phyloP scores from a whole-genome alignment of 495 filamentous ascomycete species.

The Xylaria intraflava region DNA sequence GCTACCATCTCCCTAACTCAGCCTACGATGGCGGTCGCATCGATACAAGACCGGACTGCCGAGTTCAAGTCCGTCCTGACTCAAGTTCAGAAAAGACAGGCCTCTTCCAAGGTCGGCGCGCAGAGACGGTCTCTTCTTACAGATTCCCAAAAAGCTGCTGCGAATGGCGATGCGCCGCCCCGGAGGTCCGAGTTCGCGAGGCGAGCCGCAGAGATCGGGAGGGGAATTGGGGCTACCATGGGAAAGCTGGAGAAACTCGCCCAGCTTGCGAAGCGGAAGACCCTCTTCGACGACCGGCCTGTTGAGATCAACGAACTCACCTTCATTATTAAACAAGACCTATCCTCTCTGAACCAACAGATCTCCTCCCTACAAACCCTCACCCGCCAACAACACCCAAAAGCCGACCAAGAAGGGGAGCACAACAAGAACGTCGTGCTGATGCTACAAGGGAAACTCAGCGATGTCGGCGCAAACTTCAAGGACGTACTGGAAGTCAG shows the following conservation, averaged over 20 bases:
- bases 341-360: constrained; percentile 79
- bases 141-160: constrained; percentile 61
- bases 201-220: constrained; percentile 80
- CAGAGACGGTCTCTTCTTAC: constrained; percentile 78
- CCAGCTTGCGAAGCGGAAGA: constrained; percentile 90
- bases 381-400: constrained; percentile 60
- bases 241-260: constrained; percentile 88
- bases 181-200: constrained; percentile 75
- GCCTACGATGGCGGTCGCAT: constrained; percentile 46
- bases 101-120: constrained; percentile 60
- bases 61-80: constrained; percentile 88
- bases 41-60: constrained; percentile 92
- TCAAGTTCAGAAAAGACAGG: constrained; percentile 70
- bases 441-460: constrained; percentile 85
- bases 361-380: constrained; percentile 76
- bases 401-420: constrained; percentile 81
- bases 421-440: constrained; percentile 97
- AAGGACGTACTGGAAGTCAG: constrained; percentile 95
- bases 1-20: neutral
- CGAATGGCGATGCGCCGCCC: constrained; percentile 54
- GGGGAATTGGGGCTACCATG: constrained; percentile 86
- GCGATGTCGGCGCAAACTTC: constrained; percentile 90
- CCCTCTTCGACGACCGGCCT: constrained; percentile 92
- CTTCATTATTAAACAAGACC: constrained; percentile 85
- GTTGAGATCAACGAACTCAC: constrained; percentile 96